These are phyloP conservation scores for Beta vulgaris DNA, from an alignment of 148 eudicot genomes.

Conservation along the genomic window DNA sequence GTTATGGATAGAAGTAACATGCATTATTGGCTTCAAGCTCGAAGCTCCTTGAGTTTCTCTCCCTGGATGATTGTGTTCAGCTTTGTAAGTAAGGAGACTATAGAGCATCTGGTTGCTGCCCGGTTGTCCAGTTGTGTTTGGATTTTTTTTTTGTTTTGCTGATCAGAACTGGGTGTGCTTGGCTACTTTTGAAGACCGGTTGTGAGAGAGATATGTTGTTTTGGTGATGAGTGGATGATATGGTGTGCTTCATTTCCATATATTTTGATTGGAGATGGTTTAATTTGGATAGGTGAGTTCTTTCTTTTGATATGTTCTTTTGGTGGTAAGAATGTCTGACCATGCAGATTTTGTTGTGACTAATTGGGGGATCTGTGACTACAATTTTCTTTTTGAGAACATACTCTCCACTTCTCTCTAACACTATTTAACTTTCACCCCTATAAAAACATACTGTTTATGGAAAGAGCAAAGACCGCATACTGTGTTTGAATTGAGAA, in stretches of 20 bases:
- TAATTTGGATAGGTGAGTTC: neutral
- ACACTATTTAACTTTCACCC: no score
- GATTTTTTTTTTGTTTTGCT: neutral
- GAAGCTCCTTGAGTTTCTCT: neutral
- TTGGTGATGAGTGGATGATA: neutral
- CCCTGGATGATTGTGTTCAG: neutral
- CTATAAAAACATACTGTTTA: no score
- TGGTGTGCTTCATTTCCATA: neutral
- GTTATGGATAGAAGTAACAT: neutral
- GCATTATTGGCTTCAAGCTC: neutral
- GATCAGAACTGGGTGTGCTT: neutral
- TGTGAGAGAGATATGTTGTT: constrained; percentile 4
- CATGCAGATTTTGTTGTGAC: neutral
- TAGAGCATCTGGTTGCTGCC: neutral
- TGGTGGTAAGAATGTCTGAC: neutral
- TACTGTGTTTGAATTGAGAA: no score
- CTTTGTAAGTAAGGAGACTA: neutral
- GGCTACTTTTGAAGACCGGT: neutral
- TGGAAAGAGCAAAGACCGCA: no score
- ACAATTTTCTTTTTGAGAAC: no score
- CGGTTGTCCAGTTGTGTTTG: neutral
- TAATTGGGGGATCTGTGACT: neutral
- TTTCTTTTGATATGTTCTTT: neutral
- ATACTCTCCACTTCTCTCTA: no score
- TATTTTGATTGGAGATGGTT: neutral